These are phyloP conservation scores for Metrosideros polymorpha DNA, from an alignment of 441 rosid genomes.

Conservation along the genomic window DNA sequence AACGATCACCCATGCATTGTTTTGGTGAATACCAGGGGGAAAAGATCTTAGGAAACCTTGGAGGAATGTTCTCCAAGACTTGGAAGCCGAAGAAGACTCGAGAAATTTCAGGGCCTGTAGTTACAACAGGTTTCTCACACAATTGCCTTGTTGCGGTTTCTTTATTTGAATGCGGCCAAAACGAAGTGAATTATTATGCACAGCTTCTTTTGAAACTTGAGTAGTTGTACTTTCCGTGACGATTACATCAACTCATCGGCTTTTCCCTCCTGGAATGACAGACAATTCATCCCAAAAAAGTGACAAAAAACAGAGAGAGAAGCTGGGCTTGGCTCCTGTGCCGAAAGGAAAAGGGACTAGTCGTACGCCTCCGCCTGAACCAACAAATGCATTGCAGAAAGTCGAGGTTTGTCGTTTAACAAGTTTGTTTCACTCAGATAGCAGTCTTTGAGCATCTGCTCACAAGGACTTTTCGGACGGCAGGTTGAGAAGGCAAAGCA, in stretches of 20 bases:
- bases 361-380: slow-evolving; percentile 26
- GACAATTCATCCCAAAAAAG: slow-evolving; percentile 38
- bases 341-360: slow-evolving; percentile 21
- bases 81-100: slow-evolving; percentile 70
- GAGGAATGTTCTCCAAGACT: slow-evolving; percentile 66
- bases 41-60: slow-evolving; percentile 55
- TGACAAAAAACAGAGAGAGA: slow-evolving; percentile 39
- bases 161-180: not conserved
- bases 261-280: not conserved
- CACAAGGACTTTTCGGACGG: not conserved
- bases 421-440: not conserved
- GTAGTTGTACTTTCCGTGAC: not conserved
- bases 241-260: not conserved
- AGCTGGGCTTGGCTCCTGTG: slow-evolving; percentile 30
- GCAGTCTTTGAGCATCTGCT: not conserved
- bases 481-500: slow-evolving; percentile 57
- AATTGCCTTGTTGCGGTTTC: not conserved
- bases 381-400: slow-evolving; percentile 42
- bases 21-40: slow-evolving; percentile 27
- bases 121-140: slow-evolving; percentile 22
- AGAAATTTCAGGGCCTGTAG: slow-evolving; percentile 45
- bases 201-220: not conserved
- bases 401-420: slow-evolving; percentile 36
- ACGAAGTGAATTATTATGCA: not conserved
- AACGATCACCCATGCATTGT: not conserved